Evolutionary conservation across 805 yeast species (phyloP), one percentile per base, ranked within the genome.

Genomic region (Ogataea salicorniae): DNA sequence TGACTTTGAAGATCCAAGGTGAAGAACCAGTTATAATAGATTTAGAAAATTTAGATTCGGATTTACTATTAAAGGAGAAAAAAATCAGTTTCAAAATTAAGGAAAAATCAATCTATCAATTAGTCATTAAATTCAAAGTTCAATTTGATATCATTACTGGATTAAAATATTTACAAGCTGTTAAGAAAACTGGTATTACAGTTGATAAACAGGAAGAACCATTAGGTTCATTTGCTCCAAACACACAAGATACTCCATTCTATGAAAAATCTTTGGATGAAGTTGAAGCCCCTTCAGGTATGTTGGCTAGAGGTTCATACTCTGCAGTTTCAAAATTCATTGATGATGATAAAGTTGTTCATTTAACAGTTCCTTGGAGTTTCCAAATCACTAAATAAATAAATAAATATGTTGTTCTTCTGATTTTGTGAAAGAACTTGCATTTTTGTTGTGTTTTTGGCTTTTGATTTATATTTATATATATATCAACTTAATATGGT

Each of bases 261-360:
- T 90, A 90, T 64, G 96, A 89, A 61, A 54, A 58, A 23, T 66
- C 61, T 37, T 84, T 81, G 55, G 85, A 83, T 11, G 86, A 78
- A 60, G 90, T 86, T 50, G 96, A 89, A 66, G 97, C 97, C 6
- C 97, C 97, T 35, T 76, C 88, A 41, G 97, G 97, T 1, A 66
- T 91, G 65, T 67, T 91, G 53, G 96, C 94, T 3, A 80, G 97
- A 67, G 97, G 97, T 37, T 75, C 79, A 42, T 91, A 88, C 70
- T 77, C 83, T 39, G 95, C 95, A 6, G 74, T 77, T 34, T 83
- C 95, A 15, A 87, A 84, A 66, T 89, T 90, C 60, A 74, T 87
- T 40, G 97, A 91, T 60, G 97, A 90, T 66, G 97, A 91, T 65
- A 81, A 84, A 57, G 76, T 72, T 20, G 76, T 75, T 44, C 95